These are phyloP conservation scores for Lactuca saligna DNA, from an alignment of 129 eudicot species.

Conservation along the genomic window DNA sequence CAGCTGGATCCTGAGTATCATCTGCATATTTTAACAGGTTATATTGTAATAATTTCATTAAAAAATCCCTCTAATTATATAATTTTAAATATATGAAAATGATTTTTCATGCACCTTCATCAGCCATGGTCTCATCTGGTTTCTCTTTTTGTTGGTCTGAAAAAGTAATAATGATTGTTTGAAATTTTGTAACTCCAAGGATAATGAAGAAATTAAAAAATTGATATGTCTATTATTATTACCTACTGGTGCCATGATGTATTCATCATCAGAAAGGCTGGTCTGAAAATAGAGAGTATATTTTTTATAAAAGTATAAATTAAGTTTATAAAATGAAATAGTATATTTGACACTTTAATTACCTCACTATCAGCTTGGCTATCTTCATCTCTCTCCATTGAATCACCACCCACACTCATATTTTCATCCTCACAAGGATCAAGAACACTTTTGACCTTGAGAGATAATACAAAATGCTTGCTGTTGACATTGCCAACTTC, in stretches of 20 bases:
- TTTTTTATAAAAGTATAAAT: not conserved
- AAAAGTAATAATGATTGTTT: constrained; percentile 7
- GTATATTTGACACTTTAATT: constrained; percentile 8
- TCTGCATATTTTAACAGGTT: constrained; percentile 45
- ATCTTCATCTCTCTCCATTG: constrained; percentile 56
- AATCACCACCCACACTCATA: constrained; percentile 78
- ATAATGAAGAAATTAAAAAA: not conserved
- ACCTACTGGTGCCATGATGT: constrained; percentile 82
- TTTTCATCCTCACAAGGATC: constrained; percentile 95
- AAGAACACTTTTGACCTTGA: constrained; percentile 95
- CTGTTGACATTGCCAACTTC: constrained; percentile 99
- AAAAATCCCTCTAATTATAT: not conserved
- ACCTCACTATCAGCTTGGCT: constrained; percentile 87
- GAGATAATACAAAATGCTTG: constrained; percentile 86
- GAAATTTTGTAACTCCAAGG: constrained; percentile 13
- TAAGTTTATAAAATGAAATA: constrained; percentile 10
- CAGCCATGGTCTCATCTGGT: constrained; percentile 48
- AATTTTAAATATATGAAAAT: not conserved
- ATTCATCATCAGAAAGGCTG: constrained; percentile 63
- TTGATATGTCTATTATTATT: constrained; percentile 18
- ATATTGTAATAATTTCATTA: not conserved
- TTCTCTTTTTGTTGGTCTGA: constrained; percentile 55
- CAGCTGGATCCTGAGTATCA: constrained; percentile 85
- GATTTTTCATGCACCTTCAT: constrained; percentile 49
- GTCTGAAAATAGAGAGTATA: constrained; percentile 38